Evolutionary conservation across 345 rosid genomes (phyloP), one percentile per base, ranked within the genome.

Genomic region (Trapa bicornis): DNA sequence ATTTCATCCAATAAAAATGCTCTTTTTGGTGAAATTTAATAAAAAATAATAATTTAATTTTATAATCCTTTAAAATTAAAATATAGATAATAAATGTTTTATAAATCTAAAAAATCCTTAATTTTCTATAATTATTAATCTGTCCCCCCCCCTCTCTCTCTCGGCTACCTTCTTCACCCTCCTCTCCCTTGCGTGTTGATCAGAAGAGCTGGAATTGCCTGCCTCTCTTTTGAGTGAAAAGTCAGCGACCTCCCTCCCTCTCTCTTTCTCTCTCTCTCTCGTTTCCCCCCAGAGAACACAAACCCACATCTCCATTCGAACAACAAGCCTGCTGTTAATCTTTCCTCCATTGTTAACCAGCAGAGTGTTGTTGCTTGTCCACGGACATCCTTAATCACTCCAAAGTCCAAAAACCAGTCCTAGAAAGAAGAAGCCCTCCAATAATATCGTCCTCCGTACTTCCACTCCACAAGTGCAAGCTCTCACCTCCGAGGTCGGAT

Each of bases 181-280:
- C n/a, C 61, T 36, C 52, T 57, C 43, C 67, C 35, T 64, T 38
- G 47, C 66, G 47, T 64, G 66, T 64, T 64, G 47, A 64, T 64
- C 47, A 38, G 65, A 64, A 56, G 53, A 77, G 75, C 75, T 77
- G 66, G 29, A 22, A 22, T 22, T 22, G 29, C 29, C 29, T 22
- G 29, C 29, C 29, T 22, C 29, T 70, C 62, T 71, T 81, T 81
- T 69, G 72, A 76, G 75, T 82, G 82, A 87, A 86, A 91, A 89
- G 96, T 89, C 96, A 87, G 94, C 91, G 83, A 71, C 78, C 29
- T 22, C 29, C 29, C 29, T 22, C 29, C 29, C 29, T 22, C 67
- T 29, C 71, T 67, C 75, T 71, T 72, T 69, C 70, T 48, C 70
- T 66, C 70, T 47, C 17, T 50, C 0, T 29, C 56, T 68, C 66